phyloP scores from a whole-genome alignment of 225 moss, liverwort and hornwort species.

The Pleurozium schreberi region DNA sequence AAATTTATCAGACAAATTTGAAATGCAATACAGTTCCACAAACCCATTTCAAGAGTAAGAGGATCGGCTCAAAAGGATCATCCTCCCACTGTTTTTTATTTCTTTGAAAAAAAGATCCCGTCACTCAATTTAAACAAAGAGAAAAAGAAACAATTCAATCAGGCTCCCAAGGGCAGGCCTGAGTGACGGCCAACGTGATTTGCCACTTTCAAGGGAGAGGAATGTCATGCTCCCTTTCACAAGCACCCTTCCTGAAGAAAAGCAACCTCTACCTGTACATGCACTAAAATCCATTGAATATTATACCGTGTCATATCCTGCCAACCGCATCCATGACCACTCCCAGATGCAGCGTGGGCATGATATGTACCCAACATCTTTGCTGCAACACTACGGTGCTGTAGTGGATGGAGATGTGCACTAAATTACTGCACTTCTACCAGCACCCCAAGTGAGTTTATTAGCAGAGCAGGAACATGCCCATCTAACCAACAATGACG shows the following conservation, averaged over 20 bases:
- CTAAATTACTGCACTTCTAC: background rate
- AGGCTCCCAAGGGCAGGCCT: background rate
- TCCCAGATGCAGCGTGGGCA: background rate
- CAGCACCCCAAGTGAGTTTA: background rate
- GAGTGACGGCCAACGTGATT: too few relatives aligned
- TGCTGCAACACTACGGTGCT: background rate
- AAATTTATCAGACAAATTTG: background rate
- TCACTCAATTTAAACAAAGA: background rate
- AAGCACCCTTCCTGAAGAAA: background rate
- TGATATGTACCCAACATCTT: too few relatives aligned
- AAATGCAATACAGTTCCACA: background rate
- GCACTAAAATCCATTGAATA: background rate
- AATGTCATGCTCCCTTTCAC: background rate
- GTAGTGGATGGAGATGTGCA: background rate
- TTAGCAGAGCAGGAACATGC: background rate
- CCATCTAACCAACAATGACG: conserved; percentile 25
- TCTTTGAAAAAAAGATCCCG: background rate
- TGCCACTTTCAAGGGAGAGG: background rate
- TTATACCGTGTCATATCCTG: background rate
- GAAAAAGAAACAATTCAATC: background rate
- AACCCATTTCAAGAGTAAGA: background rate
- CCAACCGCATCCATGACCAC: background rate
- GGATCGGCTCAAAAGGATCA: background rate
- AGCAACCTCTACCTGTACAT: background rate
- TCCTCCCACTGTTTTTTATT: background rate